Conservation (phyloP, 768 basidiomycete species). For the Harrya chromipes region DNA sequence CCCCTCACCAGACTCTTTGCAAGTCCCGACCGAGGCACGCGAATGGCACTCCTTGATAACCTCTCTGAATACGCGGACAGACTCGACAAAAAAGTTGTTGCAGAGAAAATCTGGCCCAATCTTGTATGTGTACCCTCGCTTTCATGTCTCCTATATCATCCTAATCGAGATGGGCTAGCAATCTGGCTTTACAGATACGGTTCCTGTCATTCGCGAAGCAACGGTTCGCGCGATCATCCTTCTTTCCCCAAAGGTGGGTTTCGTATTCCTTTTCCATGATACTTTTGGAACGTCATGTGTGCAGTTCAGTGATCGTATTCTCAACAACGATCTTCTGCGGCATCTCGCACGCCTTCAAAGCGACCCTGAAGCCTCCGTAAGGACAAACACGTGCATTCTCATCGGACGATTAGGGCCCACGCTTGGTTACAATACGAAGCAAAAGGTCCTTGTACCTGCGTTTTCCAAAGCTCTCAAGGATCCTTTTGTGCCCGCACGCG, state of each 20-base stretch:
- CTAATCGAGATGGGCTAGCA: too few species aligned
- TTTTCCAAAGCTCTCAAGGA: slow-evolving; percentile 90
- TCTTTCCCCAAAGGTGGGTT: too few species aligned
- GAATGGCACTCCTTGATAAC: slow-evolving; percentile 91
- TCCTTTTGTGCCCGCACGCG: slow-evolving; percentile 84
- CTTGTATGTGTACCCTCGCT: slow-evolving; percentile 46
- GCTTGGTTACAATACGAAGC: slow-evolving; percentile 84
- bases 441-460: slow-evolving; percentile 96
- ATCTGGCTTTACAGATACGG: slow-evolving; percentile 22
- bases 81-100: slow-evolving; percentile 80
- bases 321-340: slow-evolving; percentile 95
- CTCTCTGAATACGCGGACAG: slow-evolving; percentile 82
- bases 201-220: slow-evolving; percentile 90
- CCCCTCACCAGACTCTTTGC: slow-evolving; percentile 84
- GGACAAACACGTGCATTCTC: slow-evolving; percentile 96
- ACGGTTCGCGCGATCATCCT: slow-evolving; percentile 37
- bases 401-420: slow-evolving; percentile 87
- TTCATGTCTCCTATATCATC: neutral
- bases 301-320: slow-evolving; percentile 83
- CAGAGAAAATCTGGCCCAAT: slow-evolving; percentile 90
- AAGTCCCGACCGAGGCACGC: slow-evolving; percentile 87
- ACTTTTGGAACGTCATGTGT: neutral
- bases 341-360: slow-evolving; percentile 90
- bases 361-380: slow-evolving; percentile 90
- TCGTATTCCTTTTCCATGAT: neutral